Evolutionary conservation across 805 yeast species (phyloP), one percentile per base, ranked within the genome.

Genomic region (Scheffersomyces ergatensis): DNA sequence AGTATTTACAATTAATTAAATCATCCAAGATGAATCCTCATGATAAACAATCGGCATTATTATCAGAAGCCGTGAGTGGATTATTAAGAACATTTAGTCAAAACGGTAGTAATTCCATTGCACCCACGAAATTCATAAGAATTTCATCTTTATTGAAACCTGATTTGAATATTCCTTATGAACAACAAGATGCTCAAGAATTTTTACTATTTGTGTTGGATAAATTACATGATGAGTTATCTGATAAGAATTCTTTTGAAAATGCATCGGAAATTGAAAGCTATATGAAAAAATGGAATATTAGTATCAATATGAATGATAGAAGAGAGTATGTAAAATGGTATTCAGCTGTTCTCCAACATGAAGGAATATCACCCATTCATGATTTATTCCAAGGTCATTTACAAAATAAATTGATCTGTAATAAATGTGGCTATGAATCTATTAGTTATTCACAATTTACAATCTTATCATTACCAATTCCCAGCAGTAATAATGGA

Each of bases 121-220:
- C 82, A 2, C 89, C 92, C 3, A 72, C 77, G 7, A 76, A 78
- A 33, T 84, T 85, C 51, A 66, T 85, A 32, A 71, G 80, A 34
- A 58, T 67, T 1, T 64, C 82, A 37, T 60, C 77, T 17, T 45
- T 62, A 5, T 53, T 83, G 17, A 78, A 83, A 47, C 89, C 89
- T 0, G 87, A 82, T 50, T 72, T 84, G 40, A 65, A 69, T 47
- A 83, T 85, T 11, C 92, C 92, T 0, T 60, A 74, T 48, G 88
- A 83, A 51, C 95, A 86, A 52, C 93, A 86, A 54, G 95, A 86
- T 57, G 82, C 90, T 1, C 89, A 85, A 40, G 93, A 86, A 50
- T 84, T 84, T 52, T 60, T 86, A 33, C 70, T 84, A 56, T 78
- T 85, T 44, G 48, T 85, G 9, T 62, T 85, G 47, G 90, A 83